A percentile compares a stretch with the other conserved stretches of the same genome.
phyloP scores from a whole-genome alignment of 2,329 filamentous ascomycete species.

The Diaporthe sp. region DNA sequence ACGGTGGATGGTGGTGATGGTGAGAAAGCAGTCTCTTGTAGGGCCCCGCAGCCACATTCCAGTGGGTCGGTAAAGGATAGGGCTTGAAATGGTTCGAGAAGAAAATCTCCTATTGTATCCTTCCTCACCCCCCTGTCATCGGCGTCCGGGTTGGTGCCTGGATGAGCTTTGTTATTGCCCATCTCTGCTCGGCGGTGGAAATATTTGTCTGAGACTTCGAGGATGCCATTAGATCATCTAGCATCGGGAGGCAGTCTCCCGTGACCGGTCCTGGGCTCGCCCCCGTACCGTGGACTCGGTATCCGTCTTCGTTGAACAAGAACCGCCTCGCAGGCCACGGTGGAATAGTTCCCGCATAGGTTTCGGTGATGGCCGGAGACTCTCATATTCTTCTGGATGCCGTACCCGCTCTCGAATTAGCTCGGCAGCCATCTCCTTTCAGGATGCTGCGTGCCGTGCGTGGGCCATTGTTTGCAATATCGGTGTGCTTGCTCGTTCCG shows the following conservation, averaged over 20 bases:
- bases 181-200: conserved; percentile 12
- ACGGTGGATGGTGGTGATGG: conserved; percentile 20
- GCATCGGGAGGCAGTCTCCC: conserved; percentile 2
- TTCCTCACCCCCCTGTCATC: conserved; percentile 6
- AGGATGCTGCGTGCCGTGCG: not conserved
- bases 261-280: conserved; percentile 13
- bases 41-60: conserved; percentile 32
- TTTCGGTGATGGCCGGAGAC: conserved; percentile 21
- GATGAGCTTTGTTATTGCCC: not conserved
- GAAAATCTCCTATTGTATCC: conserved; percentile 8
- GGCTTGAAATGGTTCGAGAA: conserved; percentile 28
- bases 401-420: not conserved
- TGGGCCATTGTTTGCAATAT: not conserved
- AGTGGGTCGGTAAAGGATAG: conserved; percentile 36
- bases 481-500: not conserved
- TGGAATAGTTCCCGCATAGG: not conserved
- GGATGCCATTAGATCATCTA: conserved; percentile 24
- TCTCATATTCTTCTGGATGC: not conserved
- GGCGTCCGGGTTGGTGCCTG: conserved; percentile 12
- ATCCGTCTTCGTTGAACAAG: conserved; percentile 22
- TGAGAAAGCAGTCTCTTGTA: conserved; percentile 2
- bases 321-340: not conserved
- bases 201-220: conserved; percentile 32
- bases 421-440: not conserved
- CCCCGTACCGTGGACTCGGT: conserved; percentile 31